phyloP scores from a whole-genome alignment of 352 stramenopile genomes.

The Globisporangium abappressorium region DNA sequence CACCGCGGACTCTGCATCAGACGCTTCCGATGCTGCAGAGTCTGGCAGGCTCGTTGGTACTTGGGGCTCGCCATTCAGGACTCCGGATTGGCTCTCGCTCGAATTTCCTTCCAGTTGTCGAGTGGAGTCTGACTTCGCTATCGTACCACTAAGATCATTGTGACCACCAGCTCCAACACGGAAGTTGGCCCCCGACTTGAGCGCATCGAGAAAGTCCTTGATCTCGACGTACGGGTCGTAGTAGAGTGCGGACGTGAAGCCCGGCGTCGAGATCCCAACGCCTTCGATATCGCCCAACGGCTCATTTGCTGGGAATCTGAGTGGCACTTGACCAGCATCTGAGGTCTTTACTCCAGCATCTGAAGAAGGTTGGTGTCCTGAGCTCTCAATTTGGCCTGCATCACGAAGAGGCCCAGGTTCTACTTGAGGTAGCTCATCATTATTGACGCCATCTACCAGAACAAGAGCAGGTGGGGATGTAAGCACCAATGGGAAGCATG shows the following conservation, averaged over 20 bases:
- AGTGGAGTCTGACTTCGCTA: neutral
- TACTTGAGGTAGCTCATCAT: neutral
- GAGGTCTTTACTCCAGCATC: neutral
- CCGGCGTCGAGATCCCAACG: neutral
- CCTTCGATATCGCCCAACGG: neutral
- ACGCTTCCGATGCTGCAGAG: neutral
- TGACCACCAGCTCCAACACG: neutral
- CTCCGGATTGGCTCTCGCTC: neutral
- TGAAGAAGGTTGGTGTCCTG: neutral
- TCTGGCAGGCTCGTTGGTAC: neutral
- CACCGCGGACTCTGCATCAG: neutral
- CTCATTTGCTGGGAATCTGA: neutral
- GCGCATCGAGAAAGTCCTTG: conserved; percentile 15
- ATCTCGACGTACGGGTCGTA: conserved; percentile 19
- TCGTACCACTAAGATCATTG: neutral
- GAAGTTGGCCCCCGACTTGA: neutral
- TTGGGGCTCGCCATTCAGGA: neutral
- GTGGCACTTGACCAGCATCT: neutral
- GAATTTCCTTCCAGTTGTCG: neutral
- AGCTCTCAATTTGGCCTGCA: neutral
- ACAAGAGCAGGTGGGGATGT: neutral
- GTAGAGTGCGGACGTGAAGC: conserved; percentile 18
- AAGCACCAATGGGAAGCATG: neutral
- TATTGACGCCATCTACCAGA: neutral
- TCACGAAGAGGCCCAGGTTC: neutral